A percentile compares a stretch with the other conserved stretches of the same genome.
Evolutionary conservation across 2,329 filamentous ascomycete species (phyloP).

Genomic region (Monascus ruber): DNA sequence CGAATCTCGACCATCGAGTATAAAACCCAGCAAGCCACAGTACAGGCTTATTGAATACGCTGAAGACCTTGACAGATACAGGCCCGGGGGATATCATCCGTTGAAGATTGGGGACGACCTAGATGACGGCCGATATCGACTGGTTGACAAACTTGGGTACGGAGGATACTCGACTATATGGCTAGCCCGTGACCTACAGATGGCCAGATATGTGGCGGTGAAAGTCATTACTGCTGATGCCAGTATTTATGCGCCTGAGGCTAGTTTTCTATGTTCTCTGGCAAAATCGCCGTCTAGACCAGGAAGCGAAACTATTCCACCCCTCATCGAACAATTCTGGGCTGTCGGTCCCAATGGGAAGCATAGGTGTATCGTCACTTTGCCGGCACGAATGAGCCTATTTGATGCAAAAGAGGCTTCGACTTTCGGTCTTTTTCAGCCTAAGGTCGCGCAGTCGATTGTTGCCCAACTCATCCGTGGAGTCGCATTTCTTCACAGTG

Average conservation of each 20-base stretch:
- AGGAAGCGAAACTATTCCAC: slow-evolving; percentile 7
- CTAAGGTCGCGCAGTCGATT: slow-evolving; percentile 11
- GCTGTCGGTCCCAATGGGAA: slow-evolving; percentile 11
- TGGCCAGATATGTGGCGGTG: slow-evolving; percentile 20
- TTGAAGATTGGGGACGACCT: slow-evolving; percentile 4
- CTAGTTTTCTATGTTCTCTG: slow-evolving; percentile 6
- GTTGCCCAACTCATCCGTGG: slow-evolving; percentile 11
- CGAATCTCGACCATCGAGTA: too few relatives aligned
- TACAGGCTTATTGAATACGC: slow-evolving; percentile 12
- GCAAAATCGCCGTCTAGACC: not conserved
- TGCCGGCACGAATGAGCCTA: slow-evolving; percentile 10
- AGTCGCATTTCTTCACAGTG: slow-evolving; percentile 12
- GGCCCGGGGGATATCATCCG: slow-evolving; percentile 1
- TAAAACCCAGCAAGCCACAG: too few relatives aligned
- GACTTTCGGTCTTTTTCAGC: slow-evolving; percentile 7
- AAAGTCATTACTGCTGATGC: slow-evolving; percentile 21
- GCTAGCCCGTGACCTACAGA: slow-evolving; percentile 19
- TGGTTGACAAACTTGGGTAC: slow-evolving; percentile 8
- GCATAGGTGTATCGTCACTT: slow-evolving; percentile 12
- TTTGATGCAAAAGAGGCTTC: slow-evolving; percentile 13
- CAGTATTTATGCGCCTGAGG: slow-evolving; percentile 2
- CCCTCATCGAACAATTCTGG: slow-evolving; percentile 16
- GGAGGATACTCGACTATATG: slow-evolving; percentile 21
- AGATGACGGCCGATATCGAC: slow-evolving; percentile 5
- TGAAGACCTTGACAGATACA: slow-evolving; percentile 6